A percentile compares a stretch with the other conserved stretches of the same genome.
Conservation (phyloP, 257 asterid species). For the Prunella vulgaris region DNA sequence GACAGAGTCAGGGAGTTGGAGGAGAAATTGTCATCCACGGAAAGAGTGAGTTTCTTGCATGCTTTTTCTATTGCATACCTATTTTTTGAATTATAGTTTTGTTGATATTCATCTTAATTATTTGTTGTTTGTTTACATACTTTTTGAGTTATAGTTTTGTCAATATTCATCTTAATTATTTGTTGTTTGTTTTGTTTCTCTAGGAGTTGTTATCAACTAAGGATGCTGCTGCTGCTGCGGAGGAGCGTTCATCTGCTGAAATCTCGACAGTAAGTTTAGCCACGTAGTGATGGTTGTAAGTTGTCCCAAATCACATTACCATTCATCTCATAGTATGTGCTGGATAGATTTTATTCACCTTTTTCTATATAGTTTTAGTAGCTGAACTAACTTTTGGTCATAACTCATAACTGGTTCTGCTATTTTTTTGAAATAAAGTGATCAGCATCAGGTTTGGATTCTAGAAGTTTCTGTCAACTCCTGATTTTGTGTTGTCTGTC, state of each 20-base stretch:
- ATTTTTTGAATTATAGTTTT: background rate
- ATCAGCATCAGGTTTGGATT: background rate
- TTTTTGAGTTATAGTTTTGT: background rate
- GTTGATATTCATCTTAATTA: background rate
- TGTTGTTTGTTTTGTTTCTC: conserved; percentile 15
- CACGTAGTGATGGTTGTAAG: background rate
- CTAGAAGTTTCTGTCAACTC: background rate
- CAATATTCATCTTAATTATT: background rate
- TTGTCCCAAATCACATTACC: background rate
- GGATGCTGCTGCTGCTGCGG: conserved; percentile 63
- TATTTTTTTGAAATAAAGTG: conserved; percentile 1
- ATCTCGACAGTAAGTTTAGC: conserved; percentile 59
- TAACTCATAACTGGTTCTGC: background rate
- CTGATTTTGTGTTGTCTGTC: background rate
- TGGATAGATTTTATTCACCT: background rate
- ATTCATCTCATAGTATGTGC: background rate
- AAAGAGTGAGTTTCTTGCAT: conserved; percentile 45
- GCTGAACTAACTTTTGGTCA: conserved; percentile 4
- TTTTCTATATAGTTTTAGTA: background rate
- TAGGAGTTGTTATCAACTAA: conserved; percentile 70
- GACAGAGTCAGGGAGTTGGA: conserved; percentile 75
- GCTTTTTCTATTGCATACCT: background rate
- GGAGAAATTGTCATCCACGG: conserved; percentile 59
- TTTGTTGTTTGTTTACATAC: conserved; percentile 11
- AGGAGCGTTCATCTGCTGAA: conserved; percentile 71